Percentiles rank a stretch among this genome's conserved stretches.
Conservation (phyloP, 169 alveolate species). For the Plasmodium knowlesi region DNA sequence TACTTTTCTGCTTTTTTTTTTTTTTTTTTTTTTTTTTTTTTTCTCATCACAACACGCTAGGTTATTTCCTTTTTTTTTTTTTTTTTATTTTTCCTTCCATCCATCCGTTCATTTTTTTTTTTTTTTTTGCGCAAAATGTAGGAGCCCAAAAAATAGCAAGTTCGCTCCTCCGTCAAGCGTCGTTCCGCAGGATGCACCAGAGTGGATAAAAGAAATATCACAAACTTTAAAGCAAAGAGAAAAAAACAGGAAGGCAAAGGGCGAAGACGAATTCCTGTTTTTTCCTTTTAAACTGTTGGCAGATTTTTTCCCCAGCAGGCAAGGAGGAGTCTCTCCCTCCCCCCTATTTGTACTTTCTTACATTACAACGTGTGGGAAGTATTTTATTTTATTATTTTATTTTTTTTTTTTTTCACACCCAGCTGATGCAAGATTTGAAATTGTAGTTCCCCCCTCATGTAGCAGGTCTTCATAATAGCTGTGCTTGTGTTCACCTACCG, state of each 20-base stretch:
- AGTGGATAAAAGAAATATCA: neutral
- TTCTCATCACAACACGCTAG: neutral
- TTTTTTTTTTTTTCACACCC: neutral
- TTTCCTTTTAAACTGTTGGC: neutral
- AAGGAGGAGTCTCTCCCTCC: neutral
- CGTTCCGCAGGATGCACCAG: neutral
- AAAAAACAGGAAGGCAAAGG: neutral
- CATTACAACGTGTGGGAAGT: neutral
- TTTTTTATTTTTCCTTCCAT: neutral
- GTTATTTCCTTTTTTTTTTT: neutral
- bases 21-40: neutral
- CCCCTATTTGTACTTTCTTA: neutral
- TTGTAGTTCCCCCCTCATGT: neutral
- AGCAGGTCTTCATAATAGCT: neutral
- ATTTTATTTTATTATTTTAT: no score
- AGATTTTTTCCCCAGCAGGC: neutral
- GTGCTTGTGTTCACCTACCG: neutral
- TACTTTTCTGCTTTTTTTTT: neutral
- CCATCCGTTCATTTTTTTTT: neutral
- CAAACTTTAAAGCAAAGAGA: neutral
- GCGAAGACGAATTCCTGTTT: neutral
- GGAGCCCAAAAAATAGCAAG: neutral
- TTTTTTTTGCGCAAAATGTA: neutral
- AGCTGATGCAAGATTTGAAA: neutral
- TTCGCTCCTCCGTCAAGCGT: neutral